A percentile compares a stretch with the other conserved stretches of the same genome.
Conservation (phyloP, 2,329 filamentous ascomycete genomes). For the Xylariaceae sp. region DNA sequence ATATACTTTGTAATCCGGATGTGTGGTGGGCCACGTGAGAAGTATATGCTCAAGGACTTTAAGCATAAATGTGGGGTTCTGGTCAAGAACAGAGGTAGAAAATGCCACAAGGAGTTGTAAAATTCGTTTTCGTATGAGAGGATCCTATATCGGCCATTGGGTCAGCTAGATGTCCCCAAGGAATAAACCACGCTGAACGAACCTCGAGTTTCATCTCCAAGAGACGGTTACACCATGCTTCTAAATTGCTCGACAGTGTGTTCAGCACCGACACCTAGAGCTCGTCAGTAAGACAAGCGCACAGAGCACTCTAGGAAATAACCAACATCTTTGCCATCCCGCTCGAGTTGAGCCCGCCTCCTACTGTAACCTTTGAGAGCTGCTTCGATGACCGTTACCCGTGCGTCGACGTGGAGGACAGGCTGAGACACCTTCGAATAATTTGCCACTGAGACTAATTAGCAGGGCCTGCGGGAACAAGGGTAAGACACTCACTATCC, state of each 20-base stretch:
- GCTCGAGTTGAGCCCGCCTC: slow-evolving; percentile 48
- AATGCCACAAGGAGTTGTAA: slow-evolving; percentile 80
- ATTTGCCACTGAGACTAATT: slow-evolving; percentile 39
- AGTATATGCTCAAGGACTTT: slow-evolving; percentile 89
- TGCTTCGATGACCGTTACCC: slow-evolving; percentile 84
- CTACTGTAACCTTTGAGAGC: slow-evolving; percentile 83
- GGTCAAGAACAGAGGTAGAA: slow-evolving; percentile 72
- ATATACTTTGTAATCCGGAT: slow-evolving; percentile 65
- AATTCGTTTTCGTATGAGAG: slow-evolving; percentile 73
- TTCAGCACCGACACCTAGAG: slow-evolving; percentile 45
- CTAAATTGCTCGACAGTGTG: slow-evolving; percentile 57
- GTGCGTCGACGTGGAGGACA: slow-evolving; percentile 77
- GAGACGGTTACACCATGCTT: slow-evolving; percentile 68
- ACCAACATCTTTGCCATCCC: slow-evolving; percentile 21
- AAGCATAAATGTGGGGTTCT: slow-evolving; percentile 74
- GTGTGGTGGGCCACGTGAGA: slow-evolving; percentile 69
- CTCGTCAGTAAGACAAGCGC: slow-evolving; percentile 18
- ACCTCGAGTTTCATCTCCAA: slow-evolving; percentile 65
- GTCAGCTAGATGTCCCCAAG: slow-evolving; percentile 17
- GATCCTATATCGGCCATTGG: slow-evolving; percentile 49
- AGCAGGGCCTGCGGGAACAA: slow-evolving; percentile 11
- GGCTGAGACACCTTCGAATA: slow-evolving; percentile 66
- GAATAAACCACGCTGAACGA: slow-evolving; percentile 10
- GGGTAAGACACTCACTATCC: slow-evolving; percentile 44
- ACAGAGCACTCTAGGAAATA: not conserved